These are phyloP conservation scores for Lentinula novae-zelandiae DNA, from an alignment of 1,284 basidiomycete genomes.

Conservation along the genomic window DNA sequence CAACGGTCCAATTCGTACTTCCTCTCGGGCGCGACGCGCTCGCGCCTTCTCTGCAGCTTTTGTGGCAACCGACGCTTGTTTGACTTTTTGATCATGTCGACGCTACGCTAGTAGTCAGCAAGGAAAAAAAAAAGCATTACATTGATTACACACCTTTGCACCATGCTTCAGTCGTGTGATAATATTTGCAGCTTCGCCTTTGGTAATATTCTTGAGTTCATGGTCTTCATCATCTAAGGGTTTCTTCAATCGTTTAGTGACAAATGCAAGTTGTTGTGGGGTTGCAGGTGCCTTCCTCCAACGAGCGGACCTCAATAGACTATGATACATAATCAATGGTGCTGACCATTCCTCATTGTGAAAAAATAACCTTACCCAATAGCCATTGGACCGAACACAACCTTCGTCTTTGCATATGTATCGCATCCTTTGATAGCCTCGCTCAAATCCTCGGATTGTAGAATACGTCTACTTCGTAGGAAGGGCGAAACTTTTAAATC, in stretches of 20 bases:
- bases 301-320: constrained; percentile 60
- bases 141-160: constrained; percentile 46
- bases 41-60: constrained; percentile 41
- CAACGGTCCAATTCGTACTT: constrained; percentile 59
- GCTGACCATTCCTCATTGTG: background rate
- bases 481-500: constrained; percentile 48
- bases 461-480: constrained; percentile 47
- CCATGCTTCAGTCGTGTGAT: constrained; percentile 78
- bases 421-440: constrained; percentile 69
- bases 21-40: constrained; percentile 44
- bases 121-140: background rate
- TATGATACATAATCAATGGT: constrained; percentile 26
- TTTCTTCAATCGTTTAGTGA: constrained; percentile 58
- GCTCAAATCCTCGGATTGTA: constrained; percentile 47
- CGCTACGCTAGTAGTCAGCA: constrained; percentile 31
- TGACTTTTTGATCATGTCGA: constrained; percentile 53
- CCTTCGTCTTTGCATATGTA: constrained; percentile 54
- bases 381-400: constrained; percentile 45
- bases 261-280: constrained; percentile 56
- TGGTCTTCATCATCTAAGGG: constrained; percentile 15
- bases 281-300: constrained; percentile 76
- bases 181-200: constrained; percentile 76
- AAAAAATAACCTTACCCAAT: constrained; percentile 37
- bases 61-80: constrained; percentile 33
- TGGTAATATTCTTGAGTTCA: constrained; percentile 49